Conservation (phyloP, 257 asterid species). For the Catharanthus roseus region DNA sequence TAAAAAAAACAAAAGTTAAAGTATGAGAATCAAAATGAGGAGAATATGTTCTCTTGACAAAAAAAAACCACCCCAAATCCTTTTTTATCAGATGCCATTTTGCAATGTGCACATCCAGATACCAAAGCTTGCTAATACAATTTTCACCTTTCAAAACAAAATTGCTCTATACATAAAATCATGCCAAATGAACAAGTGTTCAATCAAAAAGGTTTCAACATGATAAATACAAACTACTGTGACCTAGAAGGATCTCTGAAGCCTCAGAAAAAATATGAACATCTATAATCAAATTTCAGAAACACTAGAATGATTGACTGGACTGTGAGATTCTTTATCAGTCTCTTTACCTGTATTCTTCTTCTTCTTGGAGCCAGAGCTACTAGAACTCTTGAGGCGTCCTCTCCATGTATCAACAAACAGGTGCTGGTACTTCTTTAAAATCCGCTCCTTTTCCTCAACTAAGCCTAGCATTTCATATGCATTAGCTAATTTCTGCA, state of each 20-base stretch:
- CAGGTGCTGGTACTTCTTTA: slow-evolving; percentile 63
- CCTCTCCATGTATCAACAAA: slow-evolving; percentile 31
- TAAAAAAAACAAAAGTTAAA: too few species aligned
- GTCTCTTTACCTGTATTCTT: not conserved
- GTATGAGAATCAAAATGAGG: too few species aligned
- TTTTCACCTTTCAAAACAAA: not conserved
- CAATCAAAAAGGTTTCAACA: not conserved
- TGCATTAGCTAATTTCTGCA: slow-evolving; percentile 70
- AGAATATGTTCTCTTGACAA: too few species aligned
- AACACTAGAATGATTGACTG: not conserved
- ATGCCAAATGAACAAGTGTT: not conserved
- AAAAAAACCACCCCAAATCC: too few species aligned
- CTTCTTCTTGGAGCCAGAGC: slow-evolving; percentile 5
- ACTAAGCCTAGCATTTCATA: slow-evolving; percentile 55
- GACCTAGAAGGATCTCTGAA: not conserved
- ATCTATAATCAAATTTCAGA: not conserved
- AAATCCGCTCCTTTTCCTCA: slow-evolving; percentile 63
- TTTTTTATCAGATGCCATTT: too few species aligned
- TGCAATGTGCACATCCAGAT: not conserved
- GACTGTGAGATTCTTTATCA: not conserved
- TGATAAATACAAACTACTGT: not conserved
- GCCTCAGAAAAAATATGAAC: not conserved
- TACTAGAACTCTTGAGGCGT: slow-evolving; percentile 1
- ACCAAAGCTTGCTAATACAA: not conserved
- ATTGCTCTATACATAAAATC: not conserved